Percentiles rank a stretch among this genome's conserved stretches.
Conservation (phyloP, 108 stramenopile genomes). For the Pseudonitzschia multiseries region DNA sequence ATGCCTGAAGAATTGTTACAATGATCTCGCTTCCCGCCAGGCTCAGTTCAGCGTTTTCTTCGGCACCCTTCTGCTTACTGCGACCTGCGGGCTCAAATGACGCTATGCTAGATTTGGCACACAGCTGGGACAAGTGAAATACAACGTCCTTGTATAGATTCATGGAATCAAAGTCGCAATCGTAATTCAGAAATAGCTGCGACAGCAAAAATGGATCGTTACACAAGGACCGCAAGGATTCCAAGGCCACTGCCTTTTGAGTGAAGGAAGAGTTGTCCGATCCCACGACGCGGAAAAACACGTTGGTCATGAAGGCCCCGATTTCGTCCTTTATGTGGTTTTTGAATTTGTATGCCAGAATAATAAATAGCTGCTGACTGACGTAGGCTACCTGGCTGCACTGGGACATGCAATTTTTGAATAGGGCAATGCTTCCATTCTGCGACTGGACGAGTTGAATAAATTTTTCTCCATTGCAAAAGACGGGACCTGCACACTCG, state of each 20-base stretch:
- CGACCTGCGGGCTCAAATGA: not conserved
- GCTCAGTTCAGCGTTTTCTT: conserved; percentile 72
- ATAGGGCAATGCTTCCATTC: conserved; percentile 82
- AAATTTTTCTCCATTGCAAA: conserved; percentile 86
- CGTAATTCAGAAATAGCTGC: conserved; percentile 98
- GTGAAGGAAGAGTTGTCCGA: conserved; percentile 89
- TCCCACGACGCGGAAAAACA: conserved; percentile 97
- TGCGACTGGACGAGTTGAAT: conserved; percentile 91
- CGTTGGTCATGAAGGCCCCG: conserved; percentile 97
- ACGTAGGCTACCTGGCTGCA: conserved; percentile 91
- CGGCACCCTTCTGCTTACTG: conserved; percentile 43
- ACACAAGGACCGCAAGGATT: conserved; percentile 90
- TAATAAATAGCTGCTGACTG: conserved; percentile 92
- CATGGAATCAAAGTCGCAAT: conserved; percentile 93
- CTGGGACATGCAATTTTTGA: conserved; percentile 96
- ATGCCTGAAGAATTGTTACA: conserved; percentile 69
- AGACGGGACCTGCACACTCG: conserved; percentile 75
- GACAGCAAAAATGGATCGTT: conserved; percentile 84
- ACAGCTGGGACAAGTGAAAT: conserved; percentile 79
- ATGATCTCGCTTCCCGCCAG: conserved; percentile 76
- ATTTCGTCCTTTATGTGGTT: conserved; percentile 79
- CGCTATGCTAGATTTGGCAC: conserved; percentile 41
- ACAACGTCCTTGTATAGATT: conserved; percentile 95
- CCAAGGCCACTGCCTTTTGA: conserved; percentile 93
- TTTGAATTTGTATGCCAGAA: conserved; percentile 92